Base-by-base conservation (phyloP, 805 yeast genomes). In the Metschnikowia arizonensis region DNA sequence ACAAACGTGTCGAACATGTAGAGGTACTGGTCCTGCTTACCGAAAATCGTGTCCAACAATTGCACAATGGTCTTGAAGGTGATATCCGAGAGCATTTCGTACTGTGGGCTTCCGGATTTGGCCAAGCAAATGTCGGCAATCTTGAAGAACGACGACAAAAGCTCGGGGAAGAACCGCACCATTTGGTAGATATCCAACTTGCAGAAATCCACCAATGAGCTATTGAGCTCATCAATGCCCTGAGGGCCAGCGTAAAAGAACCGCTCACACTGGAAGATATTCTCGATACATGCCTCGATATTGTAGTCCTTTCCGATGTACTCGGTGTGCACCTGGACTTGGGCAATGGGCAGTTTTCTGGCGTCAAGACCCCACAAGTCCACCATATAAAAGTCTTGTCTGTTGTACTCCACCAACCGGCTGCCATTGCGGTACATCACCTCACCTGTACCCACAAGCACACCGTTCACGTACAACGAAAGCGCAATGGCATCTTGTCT, bases 281-380 rank as follows among this genome's bases (percentile, higher is more conserved):
- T 71, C 33, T 76, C 78, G 47, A 83, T 69, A 3, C 82, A 64
- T 5, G 65, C 42, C 47, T 83, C 88, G 15, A 79, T 64, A 55
- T 85, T 85, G 64, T 69, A 84, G 12, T 68, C 61, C 52, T 76
- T 82, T 21, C 96, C 96, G 45, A 82, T 79, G 60, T 85, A 87
- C 42, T 77, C 81, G 0, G 85, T 68, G 14, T 76, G 69, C 15
- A 85, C 54, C 51, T 83, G 85, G 21, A 73, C 66, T 31, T 65
- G 70, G n/a, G 77, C 73, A 33, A 72, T 59, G 15, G 73, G 69
- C 18, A 65, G 49, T 17, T 66, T 65, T 26, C 33, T 35, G 46
- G 60, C 63, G 33, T 60, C 55, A 25, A 58, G 52, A 23, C 78
- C 69, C 5, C 65, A 63, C 44, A 78, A 63, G 47, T 80, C 78